phyloP scores from a whole-genome alignment of 169 alveolate genomes.

The Plasmodium berghei region DNA sequence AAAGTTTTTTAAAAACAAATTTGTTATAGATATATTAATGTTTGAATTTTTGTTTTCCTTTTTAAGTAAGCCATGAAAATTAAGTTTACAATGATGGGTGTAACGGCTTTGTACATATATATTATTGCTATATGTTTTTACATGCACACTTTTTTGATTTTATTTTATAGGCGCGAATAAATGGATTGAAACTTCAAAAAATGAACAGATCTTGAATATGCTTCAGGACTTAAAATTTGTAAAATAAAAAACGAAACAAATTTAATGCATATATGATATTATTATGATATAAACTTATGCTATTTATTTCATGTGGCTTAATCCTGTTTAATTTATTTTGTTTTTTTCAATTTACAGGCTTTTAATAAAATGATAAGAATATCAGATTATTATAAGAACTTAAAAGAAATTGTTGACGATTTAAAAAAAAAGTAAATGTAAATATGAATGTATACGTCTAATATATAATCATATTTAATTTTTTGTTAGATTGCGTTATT shows the following conservation, averaged over 20 bases:
- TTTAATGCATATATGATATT: background rate
- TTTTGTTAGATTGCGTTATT: too few relatives aligned
- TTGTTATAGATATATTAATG: conserved; percentile 42
- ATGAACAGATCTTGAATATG: conserved; percentile 11
- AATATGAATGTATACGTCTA: background rate
- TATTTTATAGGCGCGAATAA: conserved; percentile 44
- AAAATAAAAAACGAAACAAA: conserved; percentile 4
- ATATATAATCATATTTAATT: too few relatives aligned
- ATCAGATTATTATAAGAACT: conserved; percentile 24
- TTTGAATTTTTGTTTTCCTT: conserved; percentile 57
- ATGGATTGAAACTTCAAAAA: conserved; percentile 57
- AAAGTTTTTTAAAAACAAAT: conserved; percentile 29
- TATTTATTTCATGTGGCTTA: background rate
- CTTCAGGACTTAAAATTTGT: conserved; percentile 19
- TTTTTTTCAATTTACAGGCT: conserved; percentile 10
- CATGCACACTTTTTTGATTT: conserved; percentile 2
- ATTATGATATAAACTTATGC: background rate
- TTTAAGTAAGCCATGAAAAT: conserved; percentile 38
- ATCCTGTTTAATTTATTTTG: conserved; percentile 1
- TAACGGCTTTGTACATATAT: too few relatives aligned
- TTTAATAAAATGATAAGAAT: conserved; percentile 12
- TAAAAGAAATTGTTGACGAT: conserved; percentile 42
- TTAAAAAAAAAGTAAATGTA: conserved; percentile 11
- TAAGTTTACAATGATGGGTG: background rate
- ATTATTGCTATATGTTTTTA: background rate